These are phyloP conservation scores for Talaromyces nanjingensis DNA, from an alignment of 495 filamentous ascomycete genomes.

Conservation along the genomic window DNA sequence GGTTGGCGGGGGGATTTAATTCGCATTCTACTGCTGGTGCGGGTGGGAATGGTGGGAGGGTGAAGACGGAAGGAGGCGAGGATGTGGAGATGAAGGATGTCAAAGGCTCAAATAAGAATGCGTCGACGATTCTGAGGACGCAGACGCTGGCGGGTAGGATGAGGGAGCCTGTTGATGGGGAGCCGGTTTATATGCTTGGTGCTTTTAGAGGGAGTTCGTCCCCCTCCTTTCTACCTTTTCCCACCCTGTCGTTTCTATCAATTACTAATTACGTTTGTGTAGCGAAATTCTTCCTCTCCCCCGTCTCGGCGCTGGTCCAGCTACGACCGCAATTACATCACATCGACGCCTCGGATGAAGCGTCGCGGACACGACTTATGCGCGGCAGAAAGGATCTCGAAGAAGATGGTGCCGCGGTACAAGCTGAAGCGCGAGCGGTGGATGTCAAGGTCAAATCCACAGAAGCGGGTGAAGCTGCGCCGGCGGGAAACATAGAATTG, in stretches of 20 bases:
- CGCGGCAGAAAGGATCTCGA: conserved; percentile 35
- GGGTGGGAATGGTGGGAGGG: conserved; percentile 19
- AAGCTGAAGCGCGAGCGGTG: conserved; percentile 53
- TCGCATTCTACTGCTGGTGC: conserved; percentile 21
- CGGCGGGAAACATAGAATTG: conserved; percentile 46
- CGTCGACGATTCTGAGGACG: conserved; percentile 25
- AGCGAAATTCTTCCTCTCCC: conserved; percentile 65
- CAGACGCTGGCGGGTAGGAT: conserved; percentile 63
- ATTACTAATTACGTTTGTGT: conserved; percentile 8
- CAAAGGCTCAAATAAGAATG: conserved; percentile 23
- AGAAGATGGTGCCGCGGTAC: conserved; percentile 34
- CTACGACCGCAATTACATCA: conserved; percentile 70
- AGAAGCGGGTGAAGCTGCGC: conserved; percentile 46
- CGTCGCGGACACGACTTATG: conserved; percentile 24
- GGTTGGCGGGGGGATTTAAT: conserved; percentile 54
- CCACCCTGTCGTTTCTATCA: not conserved
- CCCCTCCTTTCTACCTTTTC: not conserved
- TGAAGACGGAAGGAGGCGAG: conserved; percentile 31
- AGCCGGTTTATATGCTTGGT: conserved; percentile 66
- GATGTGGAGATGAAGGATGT: conserved; percentile 28
- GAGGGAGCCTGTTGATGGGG: conserved; percentile 46
- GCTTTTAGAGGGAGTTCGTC: conserved; percentile 56
- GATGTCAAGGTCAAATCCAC: conserved; percentile 61
- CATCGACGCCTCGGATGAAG: conserved; percentile 59
- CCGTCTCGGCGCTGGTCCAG: conserved; percentile 61